Evolutionary conservation across 768 basidiomycete species (phyloP), one percentile per base, ranked within the genome.

Genomic region (Agaricus blazei): DNA sequence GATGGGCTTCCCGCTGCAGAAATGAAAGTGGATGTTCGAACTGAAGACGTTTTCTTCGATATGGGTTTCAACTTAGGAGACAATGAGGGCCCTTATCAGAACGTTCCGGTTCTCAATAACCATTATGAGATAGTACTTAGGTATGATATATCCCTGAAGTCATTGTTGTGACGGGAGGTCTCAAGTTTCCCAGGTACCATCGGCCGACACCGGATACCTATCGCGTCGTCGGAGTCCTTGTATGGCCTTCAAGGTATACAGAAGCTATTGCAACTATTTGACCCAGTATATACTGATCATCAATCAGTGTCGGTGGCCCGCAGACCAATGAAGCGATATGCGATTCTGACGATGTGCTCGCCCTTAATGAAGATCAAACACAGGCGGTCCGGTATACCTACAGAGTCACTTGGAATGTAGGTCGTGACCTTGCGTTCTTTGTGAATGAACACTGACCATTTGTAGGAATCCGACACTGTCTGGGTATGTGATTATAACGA

Each of bases 1-100:
- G 96, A 98, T 63, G 95, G 95, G 11, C 78, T 98, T 28, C 96
- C 95, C 2, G 91, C 90, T 5, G 91, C 92, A 14, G 93, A 97
- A 71, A 90, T 93, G 88, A 95, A 92, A 70, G 71, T 76, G 36
- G 93, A 97, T 66, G 63, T 73, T 44, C 81, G 87, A 62, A 91
- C 83, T 2, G 81, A 83, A n/a, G 92, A 96, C 38, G 65, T 87
- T 12, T 98, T 96, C 71, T 93, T 88, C 64, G 94, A 96, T 71
- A 88, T 92, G 74, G 90, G 95, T 0, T 98, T 98, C 74, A 93
- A 93, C 63, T 76, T 98, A n/a, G 93, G 92, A 3, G 77, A 91
- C 60, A 76, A 85, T 48, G 84, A 90, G 51, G 81, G 71, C 45
- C 70, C 70, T 46, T 78, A 75, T 59, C 73, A 78, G 40, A 81